A percentile compares a stretch with the other conserved stretches of the same genome.
Evolutionary conservation across 306 rosid genomes (phyloP).

Genomic region (Fagus sylvatica): DNA sequence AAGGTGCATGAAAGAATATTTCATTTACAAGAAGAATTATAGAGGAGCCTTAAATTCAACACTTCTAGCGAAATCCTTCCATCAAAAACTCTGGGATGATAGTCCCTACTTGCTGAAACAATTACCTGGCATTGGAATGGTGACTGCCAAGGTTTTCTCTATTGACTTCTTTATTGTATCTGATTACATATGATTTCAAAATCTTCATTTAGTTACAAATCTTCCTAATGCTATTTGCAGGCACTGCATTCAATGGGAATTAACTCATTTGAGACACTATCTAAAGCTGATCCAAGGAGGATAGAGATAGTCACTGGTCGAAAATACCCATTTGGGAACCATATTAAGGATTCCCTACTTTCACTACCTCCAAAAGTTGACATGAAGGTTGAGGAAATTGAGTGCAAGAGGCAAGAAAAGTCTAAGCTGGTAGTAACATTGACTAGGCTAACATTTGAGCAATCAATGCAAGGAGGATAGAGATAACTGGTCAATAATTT

Average conservation of each 20-base stretch:
- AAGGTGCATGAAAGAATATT: slow-evolving; percentile 93
- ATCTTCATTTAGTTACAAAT: neutral
- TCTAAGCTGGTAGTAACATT: slow-evolving; percentile 71
- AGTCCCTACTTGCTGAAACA: slow-evolving; percentile 91
- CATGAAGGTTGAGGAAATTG: slow-evolving; percentile 59
- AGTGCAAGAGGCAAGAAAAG: slow-evolving; percentile 56
- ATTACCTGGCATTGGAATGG: slow-evolving; percentile 97
- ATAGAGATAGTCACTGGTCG: slow-evolving; percentile 94
- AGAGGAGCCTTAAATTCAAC: slow-evolving; percentile 73
- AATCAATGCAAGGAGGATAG: no score
- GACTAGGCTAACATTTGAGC: slow-evolving; percentile 69
- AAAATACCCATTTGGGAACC: slow-evolving; percentile 93
- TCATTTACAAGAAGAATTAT: slow-evolving; percentile 75
- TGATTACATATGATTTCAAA: slow-evolving; percentile 3
- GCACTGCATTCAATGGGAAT: slow-evolving; percentile 83
- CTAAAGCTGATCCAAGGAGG: slow-evolving; percentile 93
- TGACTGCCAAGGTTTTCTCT: slow-evolving; percentile 81
- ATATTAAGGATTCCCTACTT: slow-evolving; percentile 83
- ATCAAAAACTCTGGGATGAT: slow-evolving; percentile 96
- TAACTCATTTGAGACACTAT: slow-evolving; percentile 72
- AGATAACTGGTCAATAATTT: no score
- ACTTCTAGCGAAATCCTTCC: slow-evolving; percentile 77
- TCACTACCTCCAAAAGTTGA: slow-evolving; percentile 88
- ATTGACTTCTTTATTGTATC: slow-evolving; percentile 19
- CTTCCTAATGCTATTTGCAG: slow-evolving; percentile 44